Evolutionary conservation across 495 filamentous ascomycete genomes (phyloP), one percentile per base, ranked within the genome.

Genomic region (Neurospora sp.): DNA sequence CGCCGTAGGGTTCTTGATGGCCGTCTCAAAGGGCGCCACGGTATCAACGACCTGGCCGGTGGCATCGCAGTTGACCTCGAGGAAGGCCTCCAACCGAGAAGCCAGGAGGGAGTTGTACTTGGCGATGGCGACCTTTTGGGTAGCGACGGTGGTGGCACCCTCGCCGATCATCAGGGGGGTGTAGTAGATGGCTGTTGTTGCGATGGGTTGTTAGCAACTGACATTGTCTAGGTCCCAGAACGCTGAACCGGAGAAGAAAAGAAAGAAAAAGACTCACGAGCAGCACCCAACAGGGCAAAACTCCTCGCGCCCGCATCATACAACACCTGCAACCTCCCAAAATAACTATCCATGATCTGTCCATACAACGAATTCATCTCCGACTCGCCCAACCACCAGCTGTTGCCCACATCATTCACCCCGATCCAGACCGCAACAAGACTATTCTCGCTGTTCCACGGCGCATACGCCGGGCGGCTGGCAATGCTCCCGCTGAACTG

Each of bases 371-470:
- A 77, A 14, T 73, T 69, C 6, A 80, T 77, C 53, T 85, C 73
- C 31, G 76, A 74, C 69, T 83, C 65, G n/a, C 82, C 79, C n/a
- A 81, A 76, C 73, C 80, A 86, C 80, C 88, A 93, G 27, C 84
- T 85, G 77, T 90, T 90, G 2, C 90, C 90, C 14, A 94, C 85
- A 74, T 96, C 93, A 73, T 96, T 96, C 74, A 96, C 89, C 41
- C 93, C 92, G 70, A 94, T 90, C 86, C 90, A 96, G 59, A 92
- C 82, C 3, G 86, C 87, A 79, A 93, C 92, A 38, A 94, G 83
- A 0, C 86, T 83, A 72, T 92, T 82, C 8, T 82, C 77, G 3
- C 87, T 83, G 12, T 82, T 85, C 92, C 91, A 94, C 3, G 86
- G 83, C 20, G 88, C 87, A 3, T 80, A 80, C 1, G 71, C 69